Evolutionary conservation across 129 eudicot species (phyloP).

Genomic region (Helianthus tuberosus): DNA sequence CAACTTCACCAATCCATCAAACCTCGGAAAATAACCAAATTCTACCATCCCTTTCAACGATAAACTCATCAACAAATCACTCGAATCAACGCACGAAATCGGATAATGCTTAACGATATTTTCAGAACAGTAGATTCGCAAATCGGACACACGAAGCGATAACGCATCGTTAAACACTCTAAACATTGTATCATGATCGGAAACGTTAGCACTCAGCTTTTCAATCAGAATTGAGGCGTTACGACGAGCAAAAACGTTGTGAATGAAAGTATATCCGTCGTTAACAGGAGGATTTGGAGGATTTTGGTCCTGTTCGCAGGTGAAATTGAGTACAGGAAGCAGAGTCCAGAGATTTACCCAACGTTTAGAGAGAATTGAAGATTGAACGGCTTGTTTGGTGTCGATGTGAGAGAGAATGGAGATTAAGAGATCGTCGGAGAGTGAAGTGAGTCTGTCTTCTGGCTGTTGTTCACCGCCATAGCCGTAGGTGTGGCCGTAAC

Average conservation of each 20-base stretch:
- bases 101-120: conserved; percentile 5
- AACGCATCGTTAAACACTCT: conserved; percentile 23
- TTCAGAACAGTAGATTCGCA: conserved; percentile 30
- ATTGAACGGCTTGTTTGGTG: no score
- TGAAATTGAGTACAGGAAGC: conserved; percentile 34
- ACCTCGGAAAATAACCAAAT: conserved; percentile 12
- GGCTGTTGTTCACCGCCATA: no score
- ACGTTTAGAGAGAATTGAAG: no score
- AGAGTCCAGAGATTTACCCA: conserved; percentile 34
- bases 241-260: conserved; percentile 18
- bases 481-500: no score
- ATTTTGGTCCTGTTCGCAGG: neutral
- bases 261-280: conserved; percentile 6
- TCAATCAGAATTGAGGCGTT: conserved; percentile 19
- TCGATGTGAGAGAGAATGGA: no score
- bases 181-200: conserved; percentile 9
- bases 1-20: conserved; percentile 18
- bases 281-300: no score
- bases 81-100: neutral
- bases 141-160: conserved; percentile 2
- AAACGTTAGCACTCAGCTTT: conserved; percentile 5
- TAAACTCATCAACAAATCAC: conserved; percentile 27
- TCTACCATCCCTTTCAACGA: conserved; percentile 28
- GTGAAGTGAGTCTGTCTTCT: no score
- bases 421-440: no score